Base-by-base conservation (phyloP, 2,329 filamentous ascomycete genomes). In the Lachnellula suecica region DNA sequence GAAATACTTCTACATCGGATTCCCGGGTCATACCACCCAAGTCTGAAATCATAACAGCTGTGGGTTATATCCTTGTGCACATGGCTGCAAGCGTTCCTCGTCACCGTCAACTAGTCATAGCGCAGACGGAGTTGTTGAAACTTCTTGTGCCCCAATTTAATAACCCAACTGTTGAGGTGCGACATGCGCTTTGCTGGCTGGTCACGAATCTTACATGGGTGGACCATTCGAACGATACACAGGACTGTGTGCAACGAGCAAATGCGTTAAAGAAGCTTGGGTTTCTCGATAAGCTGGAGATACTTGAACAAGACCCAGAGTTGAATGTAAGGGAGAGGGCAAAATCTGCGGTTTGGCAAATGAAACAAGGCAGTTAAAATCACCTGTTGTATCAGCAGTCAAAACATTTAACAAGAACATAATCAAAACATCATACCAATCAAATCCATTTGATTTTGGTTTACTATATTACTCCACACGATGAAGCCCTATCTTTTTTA, bases 191-290 rank as follows among this genome's bases (percentile, higher is more conserved):
- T 61, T 91, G 90, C 59, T 93, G 92, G 79, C 78, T 96, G 40
- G 79, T 95, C 41, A 88, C 86, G 67, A 97, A 97, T 67, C 79
- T 99, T 40, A 88, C 89, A 0, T 95, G 87, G 77, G 79, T 86
- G 56, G 92, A 97, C 56, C 87, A 93, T 62, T 77, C 81, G 6
- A 77, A 71, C 25, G 91, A 96, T 61, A 74, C 77, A 19, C 73
- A 77, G 20, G 82, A 81, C 9, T 89, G 87, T 56, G 75, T 79
- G 25, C 79, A 85, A 61, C 80, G 94, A 47, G 87, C 85, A 0
- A 68, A 73, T 11, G 85, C 88, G 66, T 75, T 99, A 41, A 81
- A 83, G 66, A 81, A 81, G 48, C 70, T 94, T 23, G 91, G 91
- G 0, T 87, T 92, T 58, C 74, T 87, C 48, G 76, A 80, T 27